phyloP scores from a whole-genome alignment of 2,329 filamentous ascomycete genomes.

The Colletotrichum higginsianum region DNA sequence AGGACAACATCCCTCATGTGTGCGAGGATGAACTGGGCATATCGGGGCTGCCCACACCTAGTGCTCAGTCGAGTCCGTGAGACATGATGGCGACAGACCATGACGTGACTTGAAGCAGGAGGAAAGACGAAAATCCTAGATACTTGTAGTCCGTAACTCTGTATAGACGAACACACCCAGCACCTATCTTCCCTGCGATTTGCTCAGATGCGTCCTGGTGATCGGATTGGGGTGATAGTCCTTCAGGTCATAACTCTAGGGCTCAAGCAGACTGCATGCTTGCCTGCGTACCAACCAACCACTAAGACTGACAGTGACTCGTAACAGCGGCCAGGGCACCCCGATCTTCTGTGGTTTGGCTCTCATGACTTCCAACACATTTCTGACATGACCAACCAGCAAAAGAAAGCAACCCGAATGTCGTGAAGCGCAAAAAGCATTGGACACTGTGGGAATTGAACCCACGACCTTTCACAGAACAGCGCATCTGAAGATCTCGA shows the following conservation, averaged over 20 bases:
- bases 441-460: conserved; percentile 23
- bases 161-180: too few relatives aligned
- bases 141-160: neutral
- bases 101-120: neutral
- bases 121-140: neutral
- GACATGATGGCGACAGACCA: neutral
- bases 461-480: conserved; percentile 15
- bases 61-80: neutral
- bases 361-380: too few relatives aligned
- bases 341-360: too few relatives aligned
- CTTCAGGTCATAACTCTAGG: too few relatives aligned
- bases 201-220: too few relatives aligned
- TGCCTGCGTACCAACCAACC: too few relatives aligned
- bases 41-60: neutral
- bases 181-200: too few relatives aligned
- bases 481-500: neutral
- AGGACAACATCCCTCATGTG: conserved; percentile 14
- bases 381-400: too few relatives aligned
- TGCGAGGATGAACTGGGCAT: conserved; percentile 10
- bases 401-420: neutral
- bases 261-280: too few relatives aligned
- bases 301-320: neutral
- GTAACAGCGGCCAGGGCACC: neutral
- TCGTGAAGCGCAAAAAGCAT: neutral
- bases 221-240: too few relatives aligned